Evolutionary conservation across 164 flowering plant species (phyloP), one percentile per base, ranked within the genome.

Genomic region (Dillenia turbinata): DNA sequence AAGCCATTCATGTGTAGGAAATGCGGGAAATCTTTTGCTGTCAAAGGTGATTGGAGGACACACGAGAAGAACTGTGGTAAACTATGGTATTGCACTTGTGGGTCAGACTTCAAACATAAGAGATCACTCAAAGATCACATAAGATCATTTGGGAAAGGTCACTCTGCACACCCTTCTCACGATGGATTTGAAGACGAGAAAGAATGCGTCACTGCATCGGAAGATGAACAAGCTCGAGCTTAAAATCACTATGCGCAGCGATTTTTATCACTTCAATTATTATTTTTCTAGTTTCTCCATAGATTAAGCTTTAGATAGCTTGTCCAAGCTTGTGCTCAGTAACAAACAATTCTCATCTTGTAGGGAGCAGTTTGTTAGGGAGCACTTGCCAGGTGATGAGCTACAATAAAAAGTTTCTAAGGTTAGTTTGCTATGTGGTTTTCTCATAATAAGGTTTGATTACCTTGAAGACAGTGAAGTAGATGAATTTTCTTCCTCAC

Each of bases 1-100:
- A 88, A 85, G 73, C 85, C 84, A 33, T 88, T 85, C 57, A 62
- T 54, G 72, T 88, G 94, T 64, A 56, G 94, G 54, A 88, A 88
- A 72, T 88, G 89, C 44, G 78, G 73, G 43, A 88, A 88, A 52
- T 53, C 79, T 0, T 85, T 88, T 61, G 94, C 94, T 0, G 93
- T 87, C 9, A 79, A 78, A 53, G 93, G 93, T 9, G 93, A 87
- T 52, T 87, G 91, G 94, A 72, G 94, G 64, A 85, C 94, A 6
- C 94, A 88, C 22, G 94, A 88, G 57, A 88, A 88, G 82, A 87
- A 88, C 61, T 88, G 91, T 56, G 94, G 94, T 0, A 85, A 85
- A 78, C 69, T 88, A 1, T 88, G 91, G 91, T 84, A 80, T 56
- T 88, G 94, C 73, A 78, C 71, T 40, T 88, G 94, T 66, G 94